Evolutionary conservation across 805 yeast species (phyloP), one percentile per base, ranked within the genome.

Genomic region (Debaryomyces hansenii): DNA sequence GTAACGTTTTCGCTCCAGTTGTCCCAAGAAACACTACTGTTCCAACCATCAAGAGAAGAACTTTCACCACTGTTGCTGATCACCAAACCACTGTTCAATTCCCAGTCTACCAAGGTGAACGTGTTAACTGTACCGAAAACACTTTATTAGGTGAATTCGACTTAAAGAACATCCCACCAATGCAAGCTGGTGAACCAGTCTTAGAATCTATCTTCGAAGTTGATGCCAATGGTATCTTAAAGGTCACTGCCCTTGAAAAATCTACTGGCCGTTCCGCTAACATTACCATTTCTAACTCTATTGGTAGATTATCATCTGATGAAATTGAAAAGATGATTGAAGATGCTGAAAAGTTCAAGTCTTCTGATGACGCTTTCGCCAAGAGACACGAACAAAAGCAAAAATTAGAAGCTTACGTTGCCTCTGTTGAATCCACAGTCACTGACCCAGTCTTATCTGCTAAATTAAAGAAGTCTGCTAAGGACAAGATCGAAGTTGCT

Each of bases 341-440:
- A 53, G 77, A 72, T 60, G 77, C 77, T 58, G 77, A 72, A 64
- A 72, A 72, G 62, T 72, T 90, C 96, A 92, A 92, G 90, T 82
- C 92, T 69, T 88, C 96, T 65, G 99, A 92, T 78, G 97, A 92
- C 72, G 97, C 96, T 67, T 94, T 92, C 87, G 95, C 98, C 78
- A 92, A 91, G 91, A 87, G 87, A 75, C 97, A 92, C 82, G 98
- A 94, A 84, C 94, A 96, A 72, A 92, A 91, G 83, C 97, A 92
- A 82, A 91, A 90, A 83, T 87, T 92, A 74, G 99, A 92, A 84
- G 90, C 97, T 66, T 92, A 92, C 87, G 96, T 94, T 72, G 82
- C 96, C 64, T 84, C 95, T 60, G 89, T 91, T 65, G 97, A 94
- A 82, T 80, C 94, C 62, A 87, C 96, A 63, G 86, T 92, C 76